A percentile compares a stretch with the other conserved stretches of the same genome.
Conservation (phyloP, 1,284 basidiomycete genomes). For the Sphaerobolus stellatus region DNA sequence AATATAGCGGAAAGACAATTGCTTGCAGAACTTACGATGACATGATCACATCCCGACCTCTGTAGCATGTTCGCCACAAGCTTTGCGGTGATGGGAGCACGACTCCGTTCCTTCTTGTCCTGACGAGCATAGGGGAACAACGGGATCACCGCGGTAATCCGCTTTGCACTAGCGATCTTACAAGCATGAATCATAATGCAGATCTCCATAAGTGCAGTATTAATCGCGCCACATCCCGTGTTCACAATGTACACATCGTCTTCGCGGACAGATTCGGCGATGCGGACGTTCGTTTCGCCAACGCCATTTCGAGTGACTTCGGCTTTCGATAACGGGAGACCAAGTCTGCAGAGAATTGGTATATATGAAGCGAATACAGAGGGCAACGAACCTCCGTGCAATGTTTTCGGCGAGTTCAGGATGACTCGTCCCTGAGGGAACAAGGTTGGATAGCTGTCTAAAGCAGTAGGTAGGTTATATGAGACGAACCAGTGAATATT, state of each 20-base stretch:
- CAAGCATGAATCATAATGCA: slow-evolving; percentile 99
- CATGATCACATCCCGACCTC: slow-evolving; percentile 96
- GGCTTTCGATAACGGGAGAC: slow-evolving; percentile 80
- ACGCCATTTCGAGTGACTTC: slow-evolving; percentile 87
- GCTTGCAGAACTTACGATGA: slow-evolving; percentile 72
- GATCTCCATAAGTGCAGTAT: slow-evolving; percentile 91
- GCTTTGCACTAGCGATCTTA: slow-evolving; percentile 93
- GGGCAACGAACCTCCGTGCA: slow-evolving; percentile 72
- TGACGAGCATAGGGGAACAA: slow-evolving; percentile 95
- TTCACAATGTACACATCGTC: slow-evolving; percentile 99
- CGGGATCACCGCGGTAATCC: slow-evolving; percentile 95
- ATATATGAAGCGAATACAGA: background rate
- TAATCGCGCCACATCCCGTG: slow-evolving; percentile 84
- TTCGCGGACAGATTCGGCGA: slow-evolving; percentile 94
- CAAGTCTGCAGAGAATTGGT: slow-evolving; percentile 55
- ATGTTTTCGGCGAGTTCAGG: slow-evolving; percentile 94
- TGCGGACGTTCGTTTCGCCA: slow-evolving; percentile 90
- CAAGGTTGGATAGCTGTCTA: no score
- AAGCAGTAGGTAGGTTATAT: slow-evolving; percentile 6
- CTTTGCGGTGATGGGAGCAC: slow-evolving; percentile 98
- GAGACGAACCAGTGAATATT: slow-evolving; percentile 75
- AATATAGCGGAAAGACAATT: background rate
- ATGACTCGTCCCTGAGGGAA: slow-evolving; percentile 79
- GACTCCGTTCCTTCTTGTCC: slow-evolving; percentile 99
- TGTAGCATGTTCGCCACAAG: slow-evolving; percentile 99